These are phyloP conservation scores for Melampsora abietis-canadensis DNA, from an alignment of 1,284 basidiomycete species.

Conservation along the genomic window DNA sequence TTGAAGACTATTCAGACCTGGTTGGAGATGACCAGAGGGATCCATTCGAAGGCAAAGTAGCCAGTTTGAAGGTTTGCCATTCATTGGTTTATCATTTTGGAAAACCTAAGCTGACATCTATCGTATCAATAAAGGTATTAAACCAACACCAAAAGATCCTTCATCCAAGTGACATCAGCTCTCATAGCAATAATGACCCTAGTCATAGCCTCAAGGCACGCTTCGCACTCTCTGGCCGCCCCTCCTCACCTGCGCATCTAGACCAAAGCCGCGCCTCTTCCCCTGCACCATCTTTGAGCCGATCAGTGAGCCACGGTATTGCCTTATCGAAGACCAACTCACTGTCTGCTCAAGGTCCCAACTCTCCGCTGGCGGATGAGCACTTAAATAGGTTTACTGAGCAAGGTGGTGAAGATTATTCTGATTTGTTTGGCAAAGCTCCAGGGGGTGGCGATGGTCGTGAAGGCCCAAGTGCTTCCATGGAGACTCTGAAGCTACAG, in stretches of 20 bases:
- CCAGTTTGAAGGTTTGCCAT: constrained; percentile 67
- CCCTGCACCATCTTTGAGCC: constrained; percentile 59
- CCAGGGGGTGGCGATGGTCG: constrained; percentile 28
- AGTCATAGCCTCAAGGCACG: neutral
- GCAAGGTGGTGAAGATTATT: constrained; percentile 48
- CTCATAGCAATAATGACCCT: constrained; percentile 13
- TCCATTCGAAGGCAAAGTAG: constrained; percentile 67
- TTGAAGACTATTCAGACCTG: constrained; percentile 87
- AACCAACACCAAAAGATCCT: constrained; percentile 44
- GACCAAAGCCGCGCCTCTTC: constrained; percentile 65
- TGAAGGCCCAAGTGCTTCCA: constrained; percentile 8
- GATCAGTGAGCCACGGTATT: constrained; percentile 9
- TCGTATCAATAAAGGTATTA: constrained; percentile 20
- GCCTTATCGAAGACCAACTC: constrained; percentile 54
- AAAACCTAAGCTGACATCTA: neutral
- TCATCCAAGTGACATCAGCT: constrained; percentile 45
- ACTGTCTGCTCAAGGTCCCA: neutral
- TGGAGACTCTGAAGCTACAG: constrained; percentile 67
- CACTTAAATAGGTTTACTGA: constrained; percentile 58
- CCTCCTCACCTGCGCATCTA: constrained; percentile 51
- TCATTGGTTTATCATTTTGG: neutral
- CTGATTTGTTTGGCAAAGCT: constrained; percentile 47
- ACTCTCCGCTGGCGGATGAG: constrained; percentile 64
- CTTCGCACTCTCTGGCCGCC: constrained; percentile 59
- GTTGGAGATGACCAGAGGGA: constrained; percentile 64